These are phyloP conservation scores for Globisporangium emineosum DNA, from an alignment of 352 stramenopile species.

Conservation along the genomic window DNA sequence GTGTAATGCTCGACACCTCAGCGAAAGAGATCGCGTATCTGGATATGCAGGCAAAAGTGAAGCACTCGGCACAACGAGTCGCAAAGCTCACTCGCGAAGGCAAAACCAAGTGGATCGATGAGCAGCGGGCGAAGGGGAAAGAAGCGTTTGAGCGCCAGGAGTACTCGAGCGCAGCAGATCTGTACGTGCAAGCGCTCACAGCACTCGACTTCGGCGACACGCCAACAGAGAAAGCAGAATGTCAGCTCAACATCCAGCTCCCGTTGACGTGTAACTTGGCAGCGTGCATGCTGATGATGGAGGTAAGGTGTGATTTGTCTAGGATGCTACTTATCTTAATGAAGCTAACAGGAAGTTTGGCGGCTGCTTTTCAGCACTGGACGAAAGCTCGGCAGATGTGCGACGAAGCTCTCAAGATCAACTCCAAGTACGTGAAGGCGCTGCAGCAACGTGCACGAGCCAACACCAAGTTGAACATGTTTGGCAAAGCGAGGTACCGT, in stretches of 20 bases:
- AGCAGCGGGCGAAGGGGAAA: slow-evolving; percentile 47
- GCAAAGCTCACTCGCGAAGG: slow-evolving; percentile 29
- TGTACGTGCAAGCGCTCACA: slow-evolving; percentile 68
- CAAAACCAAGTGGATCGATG: slow-evolving; percentile 43
- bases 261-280: slow-evolving; percentile 77
- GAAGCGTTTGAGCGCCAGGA: slow-evolving; percentile 39
- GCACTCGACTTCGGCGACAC: slow-evolving; percentile 58
- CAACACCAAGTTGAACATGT: slow-evolving; percentile 38
- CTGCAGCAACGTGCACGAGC: slow-evolving; percentile 68
- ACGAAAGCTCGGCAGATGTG: slow-evolving; percentile 61
- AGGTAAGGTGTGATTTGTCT: slow-evolving; percentile 38
- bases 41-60: slow-evolving; percentile 72
- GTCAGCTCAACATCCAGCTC: slow-evolving; percentile 53
- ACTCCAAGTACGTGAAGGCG: slow-evolving; percentile 45
- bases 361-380: slow-evolving; percentile 41
- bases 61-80: slow-evolving; percentile 61
- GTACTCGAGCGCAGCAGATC: slow-evolving; percentile 54
- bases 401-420: slow-evolving; percentile 48
- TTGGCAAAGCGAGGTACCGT: slow-evolving; percentile 56
- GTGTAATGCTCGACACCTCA: slow-evolving; percentile 76
- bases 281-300: slow-evolving; percentile 69
- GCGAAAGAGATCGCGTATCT: slow-evolving; percentile 71
- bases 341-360: background rate
- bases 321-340: no score
- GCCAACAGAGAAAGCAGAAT: slow-evolving; percentile 31